Evolutionary conservation across 2,329 filamentous ascomycete genomes (phyloP).

Genomic region (Microdochium bolleyi): DNA sequence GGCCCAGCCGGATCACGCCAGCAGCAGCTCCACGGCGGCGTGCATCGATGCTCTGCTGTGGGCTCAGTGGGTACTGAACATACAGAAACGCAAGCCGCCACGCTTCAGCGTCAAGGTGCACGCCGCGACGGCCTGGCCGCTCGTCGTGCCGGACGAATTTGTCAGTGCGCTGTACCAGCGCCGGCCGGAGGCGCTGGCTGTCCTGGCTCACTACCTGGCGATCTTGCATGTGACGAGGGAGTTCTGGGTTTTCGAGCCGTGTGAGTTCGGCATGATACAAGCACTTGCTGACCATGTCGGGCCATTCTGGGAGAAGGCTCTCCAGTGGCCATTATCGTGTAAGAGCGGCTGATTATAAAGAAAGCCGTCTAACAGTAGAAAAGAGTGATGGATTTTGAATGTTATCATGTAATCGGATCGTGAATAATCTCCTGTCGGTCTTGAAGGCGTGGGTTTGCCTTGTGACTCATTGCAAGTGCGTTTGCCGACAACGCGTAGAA

Average conservation of each 20-base stretch:
- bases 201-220: conserved; percentile 26
- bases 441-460: no score
- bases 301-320: neutral
- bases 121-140: conserved; percentile 24
- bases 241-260: conserved; percentile 11
- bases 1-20: neutral
- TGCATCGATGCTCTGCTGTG: conserved; percentile 4
- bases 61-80: conserved; percentile 9
- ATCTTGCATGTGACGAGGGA: conserved; percentile 17
- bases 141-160: conserved; percentile 20
- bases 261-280: neutral
- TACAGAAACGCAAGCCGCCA: neutral
- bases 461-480: no score
- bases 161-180: conserved; percentile 17
- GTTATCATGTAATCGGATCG: neutral
- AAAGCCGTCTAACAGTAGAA: no score
- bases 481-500: no score
- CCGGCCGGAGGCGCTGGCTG: conserved; percentile 23
- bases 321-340: neutral
- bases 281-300: neutral
- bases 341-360: neutral
- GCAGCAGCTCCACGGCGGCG: neutral
- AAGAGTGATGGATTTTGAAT: neutral
- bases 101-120: conserved; percentile 3
- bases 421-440: no score